Conservation (phyloP, 345 rosid genomes). For the Eucalyptus rudis region DNA sequence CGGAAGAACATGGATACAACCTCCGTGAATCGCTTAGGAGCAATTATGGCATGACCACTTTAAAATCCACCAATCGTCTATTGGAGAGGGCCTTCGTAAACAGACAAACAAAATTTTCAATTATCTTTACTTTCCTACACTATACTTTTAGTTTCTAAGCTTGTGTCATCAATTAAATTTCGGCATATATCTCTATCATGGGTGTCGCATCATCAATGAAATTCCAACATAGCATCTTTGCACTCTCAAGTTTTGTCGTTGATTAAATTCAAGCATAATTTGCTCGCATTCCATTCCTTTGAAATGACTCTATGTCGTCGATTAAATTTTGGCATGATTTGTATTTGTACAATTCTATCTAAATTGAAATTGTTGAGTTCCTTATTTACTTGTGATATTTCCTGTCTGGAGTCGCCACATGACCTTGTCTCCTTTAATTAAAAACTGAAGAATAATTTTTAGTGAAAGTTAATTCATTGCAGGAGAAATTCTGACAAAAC, state of each 20-base stretch:
- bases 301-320: no score
- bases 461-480: not conserved
- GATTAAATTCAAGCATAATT: not conserved
- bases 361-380: not conserved
- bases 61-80: not conserved
- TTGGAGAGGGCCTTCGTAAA: accelerated
- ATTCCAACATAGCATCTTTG: not conserved
- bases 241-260: not conserved
- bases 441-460: no score
- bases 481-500: not conserved
- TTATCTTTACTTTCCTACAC: not conserved
- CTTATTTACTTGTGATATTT: not conserved
- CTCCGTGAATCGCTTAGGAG: not conserved
- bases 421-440: no score
- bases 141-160: not conserved
- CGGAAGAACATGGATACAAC: not conserved
- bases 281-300: no score
- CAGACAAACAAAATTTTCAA: no score
- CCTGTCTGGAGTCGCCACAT: accelerated
- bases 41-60: not conserved
- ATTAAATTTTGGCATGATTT: no score
- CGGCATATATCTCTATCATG: not conserved
- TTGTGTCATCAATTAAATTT: no score
- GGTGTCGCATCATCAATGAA: not conserved
- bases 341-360: not conserved